phyloP scores from a whole-genome alignment of 768 basidiomycete species.

The Russula emetica region DNA sequence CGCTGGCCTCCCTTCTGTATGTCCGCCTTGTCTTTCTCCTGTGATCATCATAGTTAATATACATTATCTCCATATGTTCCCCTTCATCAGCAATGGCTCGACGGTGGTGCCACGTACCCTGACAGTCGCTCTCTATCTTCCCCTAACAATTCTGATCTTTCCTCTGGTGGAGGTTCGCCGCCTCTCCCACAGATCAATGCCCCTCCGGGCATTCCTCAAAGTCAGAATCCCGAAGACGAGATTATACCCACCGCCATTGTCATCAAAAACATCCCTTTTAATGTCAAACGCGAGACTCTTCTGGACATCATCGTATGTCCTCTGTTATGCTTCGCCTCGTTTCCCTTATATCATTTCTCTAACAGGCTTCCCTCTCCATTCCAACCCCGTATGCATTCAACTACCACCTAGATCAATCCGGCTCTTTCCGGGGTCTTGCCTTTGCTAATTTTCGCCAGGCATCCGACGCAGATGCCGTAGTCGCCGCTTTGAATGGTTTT shows the following conservation, averaged over 20 bases:
- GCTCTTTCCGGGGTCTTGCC: conserved; percentile 93
- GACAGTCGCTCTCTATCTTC: conserved; percentile 81
- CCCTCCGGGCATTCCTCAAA: conserved; percentile 47
- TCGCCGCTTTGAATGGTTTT: conserved; percentile 92
- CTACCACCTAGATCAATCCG: conserved; percentile 95
- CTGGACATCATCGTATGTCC: conserved; percentile 89
- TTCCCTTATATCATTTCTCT: conserved; percentile 13
- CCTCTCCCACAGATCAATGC: conserved; percentile 46
- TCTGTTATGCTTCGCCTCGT: conserved; percentile 10
- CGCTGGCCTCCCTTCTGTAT: conserved; percentile 67
- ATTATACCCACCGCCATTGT: conserved; percentile 99
- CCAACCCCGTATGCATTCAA: conserved; percentile 99
- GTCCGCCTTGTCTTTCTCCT: conserved; percentile 32
- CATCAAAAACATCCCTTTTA: conserved; percentile 99
- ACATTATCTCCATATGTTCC: conserved; percentile 17
- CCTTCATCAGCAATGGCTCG: conserved; percentile 75
- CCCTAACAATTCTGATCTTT: conserved; percentile 84
- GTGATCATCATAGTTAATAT: conserved; percentile 14
- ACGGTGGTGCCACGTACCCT: conserved; percentile 46
- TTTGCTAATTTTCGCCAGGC: conserved; percentile 97
- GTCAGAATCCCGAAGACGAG: conserved; percentile 69
- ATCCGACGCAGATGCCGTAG: conserved; percentile 89
- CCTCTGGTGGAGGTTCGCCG: conserved; percentile 80
- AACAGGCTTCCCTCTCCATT: conserved; percentile 82
- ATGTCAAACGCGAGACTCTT: conserved; percentile 93